Percentiles rank a stretch among this genome's conserved stretches.
phyloP scores from a whole-genome alignment of 2,329 filamentous ascomycete species.

The Microdochium trichocladiopsis region DNA sequence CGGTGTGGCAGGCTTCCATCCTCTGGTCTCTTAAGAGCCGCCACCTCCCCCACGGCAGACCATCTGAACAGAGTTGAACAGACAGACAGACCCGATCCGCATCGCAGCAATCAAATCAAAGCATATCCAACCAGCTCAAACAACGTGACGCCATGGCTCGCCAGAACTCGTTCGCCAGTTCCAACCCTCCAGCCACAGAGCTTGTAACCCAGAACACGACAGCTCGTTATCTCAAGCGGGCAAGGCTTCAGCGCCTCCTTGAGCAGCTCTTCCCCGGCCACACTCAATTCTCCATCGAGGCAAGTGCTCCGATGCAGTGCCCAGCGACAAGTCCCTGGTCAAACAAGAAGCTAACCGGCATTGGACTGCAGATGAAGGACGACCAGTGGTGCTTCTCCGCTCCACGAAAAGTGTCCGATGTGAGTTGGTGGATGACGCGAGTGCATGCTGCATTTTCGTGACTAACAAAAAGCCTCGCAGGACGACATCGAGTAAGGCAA shows the following conservation, averaged over 20 bases:
- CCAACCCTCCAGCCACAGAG: background rate
- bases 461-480: background rate
- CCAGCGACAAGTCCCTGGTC: background rate
- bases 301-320: background rate
- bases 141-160: too few species aligned
- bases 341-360: background rate
- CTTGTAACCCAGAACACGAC: conserved; percentile 14
- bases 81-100: too few species aligned
- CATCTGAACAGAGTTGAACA: too few species aligned
- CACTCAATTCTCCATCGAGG: conserved; percentile 17
- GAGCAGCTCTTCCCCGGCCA: conserved; percentile 15
- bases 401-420: conserved; percentile 11
- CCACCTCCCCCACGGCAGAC: too few species aligned
- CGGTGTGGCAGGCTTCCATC: too few species aligned
- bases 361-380: conserved; percentile 15
- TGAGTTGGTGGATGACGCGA: conserved; percentile 5
- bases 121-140: too few species aligned
- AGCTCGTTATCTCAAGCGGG: conserved; percentile 16
- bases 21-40: too few species aligned
- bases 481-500: conserved; percentile 5
- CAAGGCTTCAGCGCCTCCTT: conserved; percentile 15
- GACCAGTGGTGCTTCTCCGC: conserved; percentile 20
- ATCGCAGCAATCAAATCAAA: too few species aligned
- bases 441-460: background rate
- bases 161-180: background rate